A percentile compares a stretch with the other conserved stretches of the same genome.
phyloP scores from a whole-genome alignment of 1,284 basidiomycete species.

The Garcileccinum viscosum region DNA sequence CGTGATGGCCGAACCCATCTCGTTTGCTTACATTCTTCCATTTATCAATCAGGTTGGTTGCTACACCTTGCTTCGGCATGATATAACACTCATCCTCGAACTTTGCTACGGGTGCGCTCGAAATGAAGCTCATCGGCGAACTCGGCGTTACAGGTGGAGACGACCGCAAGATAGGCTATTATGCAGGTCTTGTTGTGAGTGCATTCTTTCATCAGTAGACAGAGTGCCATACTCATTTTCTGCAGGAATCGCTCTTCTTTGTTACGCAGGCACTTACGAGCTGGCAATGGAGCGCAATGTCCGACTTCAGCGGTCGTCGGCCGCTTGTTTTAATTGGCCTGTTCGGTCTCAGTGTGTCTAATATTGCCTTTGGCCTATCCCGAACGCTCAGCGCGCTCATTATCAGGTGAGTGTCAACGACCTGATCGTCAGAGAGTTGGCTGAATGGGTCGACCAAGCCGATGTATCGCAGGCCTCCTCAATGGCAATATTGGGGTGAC shows the following conservation, averaged over 20 bases:
- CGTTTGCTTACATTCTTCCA: slow-evolving; percentile 32
- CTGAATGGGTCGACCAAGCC: slow-evolving; percentile 27
- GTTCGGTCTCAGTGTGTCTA: slow-evolving; percentile 68
- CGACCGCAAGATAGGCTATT: slow-evolving; percentile 67
- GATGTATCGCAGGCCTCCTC: slow-evolving; percentile 44
- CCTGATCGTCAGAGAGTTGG: background rate
- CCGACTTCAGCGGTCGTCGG: slow-evolving; percentile 74
- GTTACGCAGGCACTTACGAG: slow-evolving; percentile 73
- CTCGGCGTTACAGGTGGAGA: slow-evolving; percentile 50
- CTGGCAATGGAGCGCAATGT: slow-evolving; percentile 75
- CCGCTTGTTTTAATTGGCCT: slow-evolving; percentile 74
- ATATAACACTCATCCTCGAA: background rate
- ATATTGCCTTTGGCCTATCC: slow-evolving; percentile 77
- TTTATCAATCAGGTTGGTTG: slow-evolving; percentile 37
- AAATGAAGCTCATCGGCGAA: slow-evolving; percentile 39
- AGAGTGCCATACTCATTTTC: background rate
- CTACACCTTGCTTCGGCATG: background rate
- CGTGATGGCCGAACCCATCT: slow-evolving; percentile 31
- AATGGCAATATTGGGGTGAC: slow-evolving; percentile 47
- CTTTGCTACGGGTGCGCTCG: background rate
- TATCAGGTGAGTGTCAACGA: slow-evolving; percentile 50
- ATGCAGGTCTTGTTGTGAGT: slow-evolving; percentile 67
- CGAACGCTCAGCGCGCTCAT: slow-evolving; percentile 68
- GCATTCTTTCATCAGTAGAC: background rate
- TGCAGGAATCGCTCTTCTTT: slow-evolving; percentile 76